phyloP scores from a whole-genome alignment of 768 basidiomycete genomes.

The Candolleomyces eurysporus region DNA sequence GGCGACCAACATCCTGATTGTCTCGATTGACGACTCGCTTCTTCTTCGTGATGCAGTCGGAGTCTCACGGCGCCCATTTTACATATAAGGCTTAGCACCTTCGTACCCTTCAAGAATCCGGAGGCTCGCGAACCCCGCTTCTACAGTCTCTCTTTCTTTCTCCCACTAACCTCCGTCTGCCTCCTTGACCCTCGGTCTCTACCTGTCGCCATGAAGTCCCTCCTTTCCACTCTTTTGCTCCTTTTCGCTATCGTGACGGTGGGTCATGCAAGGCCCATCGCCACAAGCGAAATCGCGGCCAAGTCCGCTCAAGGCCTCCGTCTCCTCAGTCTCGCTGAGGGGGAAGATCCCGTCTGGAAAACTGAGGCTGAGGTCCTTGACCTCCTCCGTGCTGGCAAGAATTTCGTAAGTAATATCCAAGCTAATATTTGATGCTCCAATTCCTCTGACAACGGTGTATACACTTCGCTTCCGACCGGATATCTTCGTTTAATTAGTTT shows the following conservation, averaged over 20 bases:
- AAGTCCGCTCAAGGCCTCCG: constrained; percentile 34
- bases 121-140: neutral
- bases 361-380: constrained; percentile 37
- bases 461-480: neutral
- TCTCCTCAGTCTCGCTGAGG: constrained; percentile 34
- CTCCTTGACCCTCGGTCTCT: neutral
- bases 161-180: neutral
- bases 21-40: no score
- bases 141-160: neutral
- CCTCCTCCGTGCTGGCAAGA: constrained; percentile 28
- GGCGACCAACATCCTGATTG: no score
- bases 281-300: constrained; percentile 28
- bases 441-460: neutral
- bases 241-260: constrained; percentile 22
- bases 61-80: no score
- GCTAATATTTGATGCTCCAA: neutral
- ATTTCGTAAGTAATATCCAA: constrained; percentile 29
- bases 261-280: constrained; percentile 28
- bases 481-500: constrained; percentile 24
- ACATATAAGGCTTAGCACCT: no score
- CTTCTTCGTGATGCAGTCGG: no score
- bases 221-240: constrained; percentile 8
- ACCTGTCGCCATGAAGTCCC: constrained; percentile 1
- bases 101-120: no score
- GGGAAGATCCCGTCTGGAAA: constrained; percentile 38